Evolutionary conservation across 345 rosid genomes (phyloP), one percentile per base, ranked within the genome.

Genomic region (Hibiscus tridactylites): DNA sequence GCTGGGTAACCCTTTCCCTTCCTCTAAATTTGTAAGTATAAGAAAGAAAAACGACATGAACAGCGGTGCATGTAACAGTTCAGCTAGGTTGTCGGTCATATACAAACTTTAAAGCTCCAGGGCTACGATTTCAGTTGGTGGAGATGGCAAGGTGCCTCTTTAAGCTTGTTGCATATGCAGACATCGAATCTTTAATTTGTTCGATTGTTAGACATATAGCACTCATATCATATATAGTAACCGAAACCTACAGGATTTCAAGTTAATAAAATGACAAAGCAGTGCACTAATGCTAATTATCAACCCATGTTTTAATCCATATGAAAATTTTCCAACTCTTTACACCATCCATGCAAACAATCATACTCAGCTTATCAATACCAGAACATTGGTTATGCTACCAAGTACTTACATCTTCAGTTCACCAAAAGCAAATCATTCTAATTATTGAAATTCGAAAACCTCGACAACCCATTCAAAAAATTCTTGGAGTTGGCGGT

Each of bases 391-490:
- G 71, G 42, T 47, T 68, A 68, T 17, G 2, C n/a, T 31, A 69
- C 47, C 15, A 53, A 50, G 44, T 29, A 13, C 16, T 12, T 70
- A 9, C 52, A 56, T 54, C 17, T 10, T 17, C 21, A 52, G 8
- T 56, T 4, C 50, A 70, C 29, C 52, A 70, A 70, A 9, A 35
- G n/a, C 49, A 19, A 53, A 24, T 29, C 68, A 9, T 53, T 53
- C 74, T 65, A 82, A 53, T 76, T 80, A 35, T 76, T 63, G 60
- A 77, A 80, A 67, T 71, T 60, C 12, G 83, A 66, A 28, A 84
- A 74, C 31, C 56, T 74, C 15, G 69, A 79, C 60, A 80, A 80
- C 62, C 80, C 83, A 21, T 24, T 74, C 68, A 73, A 75, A 77
- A 83, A 71, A 9, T 77, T 57, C 61, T 73, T 82, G 2, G 83